These are phyloP conservation scores for Colletotrichum zoysiae DNA, from an alignment of 2,329 filamentous ascomycete genomes.

Conservation along the genomic window DNA sequence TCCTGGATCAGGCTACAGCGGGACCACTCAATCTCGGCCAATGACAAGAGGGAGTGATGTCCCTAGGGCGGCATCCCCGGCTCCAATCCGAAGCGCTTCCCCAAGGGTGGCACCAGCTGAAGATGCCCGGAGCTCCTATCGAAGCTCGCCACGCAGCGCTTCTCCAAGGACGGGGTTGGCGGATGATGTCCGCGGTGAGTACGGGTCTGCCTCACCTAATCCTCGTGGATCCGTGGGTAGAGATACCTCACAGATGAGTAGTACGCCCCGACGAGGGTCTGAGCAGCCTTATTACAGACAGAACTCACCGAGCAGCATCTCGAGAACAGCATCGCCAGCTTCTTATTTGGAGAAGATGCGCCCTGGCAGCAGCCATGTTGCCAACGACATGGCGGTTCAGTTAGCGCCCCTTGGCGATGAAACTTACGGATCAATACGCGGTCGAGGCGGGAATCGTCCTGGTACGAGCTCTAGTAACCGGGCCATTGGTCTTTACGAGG, in stretches of 20 bases:
- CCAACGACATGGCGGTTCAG: constrained; percentile 75
- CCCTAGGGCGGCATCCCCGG: constrained; percentile 75
- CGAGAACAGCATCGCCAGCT: constrained; percentile 62
- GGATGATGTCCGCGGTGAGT: constrained; percentile 56
- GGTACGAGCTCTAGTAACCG: constrained; percentile 59
- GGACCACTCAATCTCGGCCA: constrained; percentile 64
- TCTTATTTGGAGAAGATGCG: constrained; percentile 62
- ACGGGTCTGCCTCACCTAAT: constrained; percentile 72
- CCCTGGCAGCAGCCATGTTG: constrained; percentile 64
- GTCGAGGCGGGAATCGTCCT: constrained; percentile 64
- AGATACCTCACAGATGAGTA: constrained; percentile 35
- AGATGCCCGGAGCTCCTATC: constrained; percentile 57
- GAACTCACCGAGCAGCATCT: constrained; percentile 63
- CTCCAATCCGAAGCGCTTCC: constrained; percentile 72
- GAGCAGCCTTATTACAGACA: constrained; percentile 66
- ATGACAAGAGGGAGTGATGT: constrained; percentile 70
- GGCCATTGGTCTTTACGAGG: constrained; percentile 70
- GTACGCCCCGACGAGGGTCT: constrained; percentile 46
- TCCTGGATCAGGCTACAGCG: constrained; percentile 52
- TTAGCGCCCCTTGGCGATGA: constrained; percentile 70
- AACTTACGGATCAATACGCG: constrained; percentile 69
- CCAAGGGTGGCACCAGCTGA: constrained; percentile 70
- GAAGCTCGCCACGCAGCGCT: constrained; percentile 67
- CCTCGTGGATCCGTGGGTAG: constrained; percentile 62
- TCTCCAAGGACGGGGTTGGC: constrained; percentile 72